Percentiles rank a stretch among this genome's conserved stretches.
Evolutionary conservation across 1,284 basidiomycete species (phyloP).

Genomic region (Mycosarcoma mackinlayi): DNA sequence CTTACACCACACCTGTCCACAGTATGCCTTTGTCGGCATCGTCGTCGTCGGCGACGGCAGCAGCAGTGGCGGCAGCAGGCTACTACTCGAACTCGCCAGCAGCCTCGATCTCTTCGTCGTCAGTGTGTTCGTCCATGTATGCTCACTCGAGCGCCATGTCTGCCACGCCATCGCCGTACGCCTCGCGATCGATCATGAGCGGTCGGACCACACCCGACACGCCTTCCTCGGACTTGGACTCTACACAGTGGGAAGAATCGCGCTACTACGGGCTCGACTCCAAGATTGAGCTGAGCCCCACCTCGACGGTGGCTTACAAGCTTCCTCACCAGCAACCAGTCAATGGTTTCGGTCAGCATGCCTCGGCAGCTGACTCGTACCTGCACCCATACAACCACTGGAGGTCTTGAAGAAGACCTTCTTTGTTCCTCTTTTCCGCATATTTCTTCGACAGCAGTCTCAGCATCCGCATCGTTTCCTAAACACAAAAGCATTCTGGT

Average conservation of each 20-base stretch:
- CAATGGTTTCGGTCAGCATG: slow-evolving; percentile 6
- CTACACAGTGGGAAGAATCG: slow-evolving; percentile 38
- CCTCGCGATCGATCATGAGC: slow-evolving; percentile 43
- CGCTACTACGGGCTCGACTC: slow-evolving; percentile 32
- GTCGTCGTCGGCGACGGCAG: slow-evolving; percentile 10
- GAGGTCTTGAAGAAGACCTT: slow-evolving; percentile 13
- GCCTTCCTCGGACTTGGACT: slow-evolving; percentile 55
- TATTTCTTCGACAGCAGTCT: background rate
- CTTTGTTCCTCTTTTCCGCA: background rate
- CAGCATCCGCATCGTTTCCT: slow-evolving; percentile 6
- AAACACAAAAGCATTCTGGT: background rate
- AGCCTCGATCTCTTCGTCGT: slow-evolving; percentile 49
- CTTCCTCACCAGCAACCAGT: slow-evolving; percentile 13
- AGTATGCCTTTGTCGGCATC: slow-evolving; percentile 34
- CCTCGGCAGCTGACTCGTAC: slow-evolving; percentile 31
- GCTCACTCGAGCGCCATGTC: slow-evolving; percentile 28
- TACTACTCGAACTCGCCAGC: slow-evolving; percentile 42
- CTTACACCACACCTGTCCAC: slow-evolving; percentile 56
- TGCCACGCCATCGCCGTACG: slow-evolving; percentile 52
- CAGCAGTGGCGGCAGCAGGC: slow-evolving; percentile 5
- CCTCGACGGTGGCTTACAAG: slow-evolving; percentile 22
- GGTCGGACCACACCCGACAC: slow-evolving; percentile 65
- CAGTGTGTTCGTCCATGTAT: slow-evolving; percentile 47
- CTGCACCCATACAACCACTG: slow-evolving; percentile 47
- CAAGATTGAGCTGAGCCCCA: slow-evolving; percentile 28